Base-by-base conservation (phyloP, 805 yeast species). In the Sugiyamaella floridensis region DNA sequence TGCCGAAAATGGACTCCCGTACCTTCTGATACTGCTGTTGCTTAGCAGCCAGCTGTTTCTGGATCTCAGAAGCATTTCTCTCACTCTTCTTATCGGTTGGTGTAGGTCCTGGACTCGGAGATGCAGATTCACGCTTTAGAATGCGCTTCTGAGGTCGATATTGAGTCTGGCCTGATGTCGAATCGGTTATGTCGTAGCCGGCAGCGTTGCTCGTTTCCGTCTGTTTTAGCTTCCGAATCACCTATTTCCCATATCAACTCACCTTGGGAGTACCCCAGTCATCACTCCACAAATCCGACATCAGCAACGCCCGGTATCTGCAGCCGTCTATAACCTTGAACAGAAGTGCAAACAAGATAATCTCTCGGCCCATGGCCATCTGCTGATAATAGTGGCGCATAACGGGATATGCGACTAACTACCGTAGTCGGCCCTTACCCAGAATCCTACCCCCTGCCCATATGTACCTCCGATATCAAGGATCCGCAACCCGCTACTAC, bases 81-180 rank as follows among this genome's bases (percentile, higher is more conserved):
- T 40, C 44, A 9, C 43, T 48, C 10, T 45, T 40, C 18, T 46
- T 26, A 16, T 40, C 29, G 12, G 43, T 41, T 43, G 37, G 44
- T 14, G 46, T 20, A 8, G 19, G 32, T 15, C n/a, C 22, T 26
- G 42, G 41, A 14, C 28, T 45, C 22, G 28, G 45, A 20, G 18
- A 15, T 45, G 15, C 41, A 20, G 43, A 43, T 12, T 53, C 52
- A 12, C 61, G 45, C 43, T 54, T 59, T 34, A 58, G 53, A 6
- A 59, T 49, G 49, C 50, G 50, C 45, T 56, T 19, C 43, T 56
- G 57, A 11, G 61, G 60, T 47, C 51, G 53, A 48, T 53, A 57
- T n/a, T 43, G 40, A 9, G 55, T 55, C 22, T 41, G 52, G 11
- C 28, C 18, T 19, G 45, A n/a, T 7, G 56, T 53, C 12, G 50